These are phyloP conservation scores for Pythium chondricola DNA, from an alignment of 352 stramenopile species.

Conservation along the genomic window DNA sequence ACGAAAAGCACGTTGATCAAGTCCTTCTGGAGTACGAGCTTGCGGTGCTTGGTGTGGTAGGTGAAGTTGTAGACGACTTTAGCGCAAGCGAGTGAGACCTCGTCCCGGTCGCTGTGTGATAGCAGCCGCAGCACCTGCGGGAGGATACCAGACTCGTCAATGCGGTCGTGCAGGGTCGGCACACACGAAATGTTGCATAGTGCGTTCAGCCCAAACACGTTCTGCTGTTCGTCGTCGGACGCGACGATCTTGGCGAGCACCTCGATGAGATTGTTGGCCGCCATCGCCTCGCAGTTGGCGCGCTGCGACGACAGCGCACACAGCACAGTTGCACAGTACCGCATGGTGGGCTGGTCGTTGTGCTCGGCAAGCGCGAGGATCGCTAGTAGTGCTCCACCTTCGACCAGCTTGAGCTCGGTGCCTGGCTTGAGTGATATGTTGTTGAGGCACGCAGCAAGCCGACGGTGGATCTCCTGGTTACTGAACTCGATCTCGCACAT, in stretches of 20 bases:
- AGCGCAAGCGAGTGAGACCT: conserved; percentile 53
- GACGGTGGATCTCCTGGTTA: conserved; percentile 69
- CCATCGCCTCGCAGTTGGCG: conserved; percentile 73
- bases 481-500: conserved; percentile 83
- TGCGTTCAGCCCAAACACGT: conserved; percentile 66
- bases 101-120: conserved; percentile 29
- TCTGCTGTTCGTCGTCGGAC: conserved; percentile 45
- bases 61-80: conserved; percentile 71
- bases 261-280: conserved; percentile 52
- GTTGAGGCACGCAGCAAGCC: conserved; percentile 66
- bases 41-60: conserved; percentile 50
- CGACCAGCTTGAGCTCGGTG: conserved; percentile 56
- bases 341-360: conserved; percentile 61
- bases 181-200: conserved; percentile 74
- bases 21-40: conserved; percentile 46
- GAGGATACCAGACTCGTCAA: conserved; percentile 51
- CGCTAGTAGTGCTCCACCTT: conserved; percentile 54
- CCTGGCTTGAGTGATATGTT: conserved; percentile 59
- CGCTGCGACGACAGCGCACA: conserved; percentile 63
- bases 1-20: conserved; percentile 41
- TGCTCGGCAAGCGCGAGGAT: conserved; percentile 67
- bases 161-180: conserved; percentile 56
- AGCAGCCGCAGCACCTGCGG: conserved; percentile 49
- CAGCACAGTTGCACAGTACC: conserved; percentile 62
- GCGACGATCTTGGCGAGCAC: conserved; percentile 57